A percentile compares a stretch with the other conserved stretches of the same genome.
These are phyloP conservation scores for Nemania bipapillata DNA, from an alignment of 2,329 filamentous ascomycete genomes.

Conservation along the genomic window DNA sequence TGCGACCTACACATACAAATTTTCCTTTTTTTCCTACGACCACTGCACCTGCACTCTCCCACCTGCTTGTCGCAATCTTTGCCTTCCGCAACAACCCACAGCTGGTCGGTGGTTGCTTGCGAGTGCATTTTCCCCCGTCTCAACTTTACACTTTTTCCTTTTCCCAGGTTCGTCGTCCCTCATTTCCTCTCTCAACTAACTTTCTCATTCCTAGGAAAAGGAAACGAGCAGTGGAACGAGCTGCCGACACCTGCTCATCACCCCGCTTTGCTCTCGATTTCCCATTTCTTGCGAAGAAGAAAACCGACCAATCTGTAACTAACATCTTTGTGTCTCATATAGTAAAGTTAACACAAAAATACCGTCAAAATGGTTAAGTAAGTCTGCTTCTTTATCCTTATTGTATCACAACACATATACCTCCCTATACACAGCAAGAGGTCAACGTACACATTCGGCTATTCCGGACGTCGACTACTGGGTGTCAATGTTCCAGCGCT, in stretches of 20 bases:
- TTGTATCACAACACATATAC: conserved; percentile 1
- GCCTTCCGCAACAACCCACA: conserved; percentile 47
- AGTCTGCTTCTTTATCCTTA: conserved; percentile 55
- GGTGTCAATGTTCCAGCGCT: background rate
- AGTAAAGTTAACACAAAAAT: conserved; percentile 63
- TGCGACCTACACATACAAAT: conserved; percentile 35
- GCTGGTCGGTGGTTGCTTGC: conserved; percentile 50
- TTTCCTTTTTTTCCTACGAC: conserved; percentile 32
- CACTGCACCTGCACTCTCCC: conserved; percentile 37
- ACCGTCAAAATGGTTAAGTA: conserved; percentile 99
- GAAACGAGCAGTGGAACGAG: conserved; percentile 8
- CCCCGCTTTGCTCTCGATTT: conserved; percentile 33
- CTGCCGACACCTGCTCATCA: conserved; percentile 18
- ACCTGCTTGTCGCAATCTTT: conserved; percentile 32
- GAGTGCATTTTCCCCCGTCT: conserved; percentile 40
- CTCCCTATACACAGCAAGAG: background rate
- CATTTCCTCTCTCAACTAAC: conserved; percentile 13
- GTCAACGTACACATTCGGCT: background rate
- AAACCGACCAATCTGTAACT: conserved; percentile 21
- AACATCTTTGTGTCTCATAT: conserved; percentile 33
- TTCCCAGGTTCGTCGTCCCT: conserved; percentile 39
- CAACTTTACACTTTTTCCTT: conserved; percentile 33
- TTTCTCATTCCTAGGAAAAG: background rate
- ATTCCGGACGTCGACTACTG: background rate
- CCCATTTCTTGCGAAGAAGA: conserved; percentile 1